Percentiles rank a stretch among this genome's conserved stretches.
These are phyloP conservation scores for Trifolium fragiferum DNA, from an alignment of 306 rosid species.

Conservation along the genomic window DNA sequence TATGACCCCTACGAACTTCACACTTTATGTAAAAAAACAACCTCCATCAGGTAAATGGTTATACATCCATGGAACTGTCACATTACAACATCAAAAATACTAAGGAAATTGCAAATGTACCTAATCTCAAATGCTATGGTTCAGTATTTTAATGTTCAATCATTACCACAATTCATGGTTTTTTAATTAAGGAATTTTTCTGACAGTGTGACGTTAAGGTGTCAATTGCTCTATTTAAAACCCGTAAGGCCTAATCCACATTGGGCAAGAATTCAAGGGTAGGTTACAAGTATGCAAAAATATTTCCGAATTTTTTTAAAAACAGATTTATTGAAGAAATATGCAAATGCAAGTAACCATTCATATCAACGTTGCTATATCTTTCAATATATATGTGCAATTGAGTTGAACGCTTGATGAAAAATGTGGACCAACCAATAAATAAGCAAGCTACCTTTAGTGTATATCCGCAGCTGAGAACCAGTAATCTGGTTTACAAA, in stretches of 20 bases:
- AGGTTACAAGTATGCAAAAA: background rate
- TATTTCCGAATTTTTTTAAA: conserved; percentile 6
- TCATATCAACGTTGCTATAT: conserved; percentile 11
- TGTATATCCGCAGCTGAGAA: conserved; percentile 53
- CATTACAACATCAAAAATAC: conserved; percentile 7
- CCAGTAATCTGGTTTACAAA: conserved; percentile 51
- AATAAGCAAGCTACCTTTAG: conserved; percentile 63
- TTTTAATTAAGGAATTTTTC: conserved; percentile 8
- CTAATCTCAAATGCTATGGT: conserved; percentile 14
- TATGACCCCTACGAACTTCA: conserved; percentile 23
- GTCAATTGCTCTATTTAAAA: conserved; percentile 18
- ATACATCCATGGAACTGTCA: conserved; percentile 28
- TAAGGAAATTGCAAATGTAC: conserved; percentile 6
- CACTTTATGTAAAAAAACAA: conserved; percentile 17
- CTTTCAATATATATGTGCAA: conserved; percentile 31
- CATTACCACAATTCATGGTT: conserved; percentile 7
- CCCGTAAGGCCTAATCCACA: conserved; percentile 30
- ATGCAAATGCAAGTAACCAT: conserved; percentile 20
- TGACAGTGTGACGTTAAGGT: conserved; percentile 16
- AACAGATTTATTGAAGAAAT: conserved; percentile 27
- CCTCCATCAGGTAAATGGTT: conserved; percentile 29
- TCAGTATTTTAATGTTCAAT: conserved; percentile 29
- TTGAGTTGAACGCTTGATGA: conserved; percentile 16
- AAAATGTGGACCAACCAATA: conserved; percentile 37
- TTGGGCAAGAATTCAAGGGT: conserved; percentile 6